Percentiles rank a stretch among this genome's conserved stretches.
Evolutionary conservation across 1,139 yeast genomes (phyloP).

Genomic region (Saccharomycopsis hybrid): DNA sequence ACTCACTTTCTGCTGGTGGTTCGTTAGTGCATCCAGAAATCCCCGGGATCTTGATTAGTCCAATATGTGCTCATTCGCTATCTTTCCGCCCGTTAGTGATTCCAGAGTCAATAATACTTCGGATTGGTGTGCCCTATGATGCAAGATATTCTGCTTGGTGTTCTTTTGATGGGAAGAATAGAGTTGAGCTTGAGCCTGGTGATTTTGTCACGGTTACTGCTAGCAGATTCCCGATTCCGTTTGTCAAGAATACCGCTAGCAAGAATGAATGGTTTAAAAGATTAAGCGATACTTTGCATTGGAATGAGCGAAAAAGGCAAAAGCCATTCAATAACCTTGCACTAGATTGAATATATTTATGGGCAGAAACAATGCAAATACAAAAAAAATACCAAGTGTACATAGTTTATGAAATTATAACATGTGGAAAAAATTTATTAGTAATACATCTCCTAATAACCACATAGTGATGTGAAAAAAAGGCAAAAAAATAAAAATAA

Average conservation of each 20-base stretch:
- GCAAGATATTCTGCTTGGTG: constrained; percentile 75
- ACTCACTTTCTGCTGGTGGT: constrained; percentile 82
- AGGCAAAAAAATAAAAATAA: not conserved
- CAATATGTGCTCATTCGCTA: constrained; percentile 80
- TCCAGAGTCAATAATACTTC: constrained; percentile 62
- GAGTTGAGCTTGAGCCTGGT: constrained; percentile 61
- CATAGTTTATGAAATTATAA: no score
- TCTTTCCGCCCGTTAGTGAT: constrained; percentile 77
- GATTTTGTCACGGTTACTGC: constrained; percentile 70
- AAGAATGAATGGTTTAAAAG: constrained; percentile 45
- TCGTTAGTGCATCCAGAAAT: constrained; percentile 82
- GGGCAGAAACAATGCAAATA: not conserved
- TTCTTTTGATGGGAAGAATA: constrained; percentile 70
- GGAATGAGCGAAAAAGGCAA: constrained; percentile 49
- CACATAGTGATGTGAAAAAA: not conserved
- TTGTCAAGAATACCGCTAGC: constrained; percentile 43
- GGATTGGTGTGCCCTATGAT: constrained; percentile 61
- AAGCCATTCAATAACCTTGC: constrained; percentile 26
- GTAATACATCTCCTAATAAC: no score
- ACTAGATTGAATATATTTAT: not conserved
- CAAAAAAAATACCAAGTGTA: not conserved
- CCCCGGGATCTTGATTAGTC: constrained; percentile 73
- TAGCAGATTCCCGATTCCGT: constrained; percentile 68
- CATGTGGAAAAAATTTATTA: no score
- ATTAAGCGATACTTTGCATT: constrained; percentile 41